These are phyloP conservation scores for Fragilariopsis cylindrus DNA, from an alignment of 108 stramenopile species.

Conservation along the genomic window DNA sequence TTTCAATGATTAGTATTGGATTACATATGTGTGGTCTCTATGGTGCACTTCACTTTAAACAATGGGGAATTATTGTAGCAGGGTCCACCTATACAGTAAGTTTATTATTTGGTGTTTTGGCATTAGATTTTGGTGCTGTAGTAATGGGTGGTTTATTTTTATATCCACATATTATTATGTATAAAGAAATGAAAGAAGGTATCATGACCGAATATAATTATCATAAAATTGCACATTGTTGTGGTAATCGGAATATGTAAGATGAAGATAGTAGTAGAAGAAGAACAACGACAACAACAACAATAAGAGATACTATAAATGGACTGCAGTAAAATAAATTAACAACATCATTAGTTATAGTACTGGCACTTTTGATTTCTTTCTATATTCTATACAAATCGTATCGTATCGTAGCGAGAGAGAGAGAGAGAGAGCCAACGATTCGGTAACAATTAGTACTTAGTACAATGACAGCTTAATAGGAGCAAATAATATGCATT, in stretches of 20 bases:
- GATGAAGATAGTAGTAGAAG: not conserved
- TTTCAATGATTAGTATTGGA: not conserved
- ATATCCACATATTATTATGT: constrained; percentile 41
- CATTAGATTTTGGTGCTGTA: not conserved
- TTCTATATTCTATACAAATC: no score
- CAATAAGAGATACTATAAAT: no score
- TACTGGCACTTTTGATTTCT: no score
- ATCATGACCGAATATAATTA: constrained; percentile 46
- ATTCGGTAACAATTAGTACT: no score
- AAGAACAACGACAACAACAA: no score
- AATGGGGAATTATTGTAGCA: constrained; percentile 16
- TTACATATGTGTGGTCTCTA: constrained; percentile 14
- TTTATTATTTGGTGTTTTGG: not conserved
- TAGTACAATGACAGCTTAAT: no score
- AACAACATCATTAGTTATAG: no score
- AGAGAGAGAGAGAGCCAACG: no score
- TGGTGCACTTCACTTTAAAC: constrained; percentile 39
- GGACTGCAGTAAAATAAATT: no score
- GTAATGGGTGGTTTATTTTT: constrained; percentile 25
- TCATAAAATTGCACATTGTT: constrained; percentile 20
- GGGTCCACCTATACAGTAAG: not conserved
- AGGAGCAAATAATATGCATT: no score
- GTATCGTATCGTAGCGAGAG: no score
- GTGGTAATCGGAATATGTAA: constrained; percentile 8
- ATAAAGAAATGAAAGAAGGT: constrained; percentile 33